phyloP scores from a whole-genome alignment of 176 grass and related monocot species.

The Paspalum vaginatum region DNA sequence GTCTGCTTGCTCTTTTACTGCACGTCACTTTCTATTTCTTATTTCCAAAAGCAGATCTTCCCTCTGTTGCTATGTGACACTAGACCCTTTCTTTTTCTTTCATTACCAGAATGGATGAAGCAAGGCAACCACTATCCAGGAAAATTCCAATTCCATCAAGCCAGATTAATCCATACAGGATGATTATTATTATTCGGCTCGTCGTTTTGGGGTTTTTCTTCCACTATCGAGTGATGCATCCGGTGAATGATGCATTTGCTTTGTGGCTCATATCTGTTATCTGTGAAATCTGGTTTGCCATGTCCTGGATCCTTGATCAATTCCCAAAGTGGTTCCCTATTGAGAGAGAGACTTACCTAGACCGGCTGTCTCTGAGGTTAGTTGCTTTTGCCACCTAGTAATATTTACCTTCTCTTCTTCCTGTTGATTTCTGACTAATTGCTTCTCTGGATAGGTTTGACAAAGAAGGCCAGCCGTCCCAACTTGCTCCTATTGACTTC shows the following conservation, averaged over 20 bases:
- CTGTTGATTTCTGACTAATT: constrained; percentile 18
- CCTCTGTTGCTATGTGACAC: neutral
- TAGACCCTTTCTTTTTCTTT: constrained; percentile 3
- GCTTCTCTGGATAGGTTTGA: constrained; percentile 72
- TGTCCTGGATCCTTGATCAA: constrained; percentile 98
- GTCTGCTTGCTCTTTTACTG: neutral
- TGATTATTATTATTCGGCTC: constrained; percentile 93
- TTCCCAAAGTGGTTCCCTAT: constrained; percentile 98
- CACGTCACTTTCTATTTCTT: neutral
- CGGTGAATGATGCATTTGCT: constrained; percentile 79
- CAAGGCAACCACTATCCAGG: constrained; percentile 86
- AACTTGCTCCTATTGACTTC: constrained; percentile 79
- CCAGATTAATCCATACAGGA: constrained; percentile 87
- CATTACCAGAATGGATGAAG: constrained; percentile 88
- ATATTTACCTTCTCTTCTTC: constrained; percentile 22
- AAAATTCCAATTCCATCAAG: constrained; percentile 85
- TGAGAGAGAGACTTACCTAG: constrained; percentile 92
- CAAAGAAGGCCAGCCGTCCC: constrained; percentile 75
- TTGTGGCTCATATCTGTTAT: constrained; percentile 96
- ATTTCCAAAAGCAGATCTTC: neutral
- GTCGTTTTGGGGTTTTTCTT: constrained; percentile 98
- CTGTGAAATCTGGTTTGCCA: constrained; percentile 96
- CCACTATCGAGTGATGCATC: constrained; percentile 90
- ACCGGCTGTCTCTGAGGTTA: constrained; percentile 78
- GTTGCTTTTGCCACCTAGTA: constrained; percentile 15